These are phyloP conservation scores for Scedosporium minutisporum DNA, from an alignment of 2,329 filamentous ascomycete species.

Conservation along the genomic window DNA sequence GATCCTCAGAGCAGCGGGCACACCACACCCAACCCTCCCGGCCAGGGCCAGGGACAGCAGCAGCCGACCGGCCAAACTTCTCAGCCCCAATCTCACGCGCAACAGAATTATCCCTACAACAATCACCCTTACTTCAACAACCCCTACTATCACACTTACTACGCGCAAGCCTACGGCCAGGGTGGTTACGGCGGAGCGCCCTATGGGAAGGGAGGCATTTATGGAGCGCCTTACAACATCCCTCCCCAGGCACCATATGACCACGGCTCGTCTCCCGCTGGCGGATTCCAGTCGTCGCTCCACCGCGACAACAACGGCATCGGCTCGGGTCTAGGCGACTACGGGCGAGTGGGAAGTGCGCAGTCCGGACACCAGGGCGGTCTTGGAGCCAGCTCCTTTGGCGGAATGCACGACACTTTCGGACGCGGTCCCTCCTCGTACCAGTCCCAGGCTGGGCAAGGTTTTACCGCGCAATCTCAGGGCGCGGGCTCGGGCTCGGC, in stretches of 20 bases:
- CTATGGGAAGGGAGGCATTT: conserved; percentile 45
- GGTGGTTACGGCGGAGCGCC: conserved; percentile 38
- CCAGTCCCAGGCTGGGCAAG: conserved; percentile 44
- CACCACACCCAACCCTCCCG: conserved; percentile 72
- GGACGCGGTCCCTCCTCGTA: conserved; percentile 42
- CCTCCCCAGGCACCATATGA: conserved; percentile 48
- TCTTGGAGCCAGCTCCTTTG: conserved; percentile 41
- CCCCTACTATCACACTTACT: conserved; percentile 55
- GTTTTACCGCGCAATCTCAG: conserved; percentile 42
- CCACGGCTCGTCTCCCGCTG: conserved; percentile 43
- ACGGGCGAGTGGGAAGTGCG: conserved; percentile 36
- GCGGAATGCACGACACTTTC: conserved; percentile 46
- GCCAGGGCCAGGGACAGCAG: conserved; percentile 37
- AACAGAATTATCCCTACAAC: conserved; percentile 41
- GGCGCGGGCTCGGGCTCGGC: conserved; percentile 27
- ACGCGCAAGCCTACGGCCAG: conserved; percentile 43
- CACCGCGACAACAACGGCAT: conserved; percentile 42
- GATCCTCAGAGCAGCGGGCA: conserved; percentile 81
- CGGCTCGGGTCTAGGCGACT: conserved; percentile 43
- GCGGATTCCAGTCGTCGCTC: conserved; percentile 42
- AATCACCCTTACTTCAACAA: conserved; percentile 52
- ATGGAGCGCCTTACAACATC: conserved; percentile 48
- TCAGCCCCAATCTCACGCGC: conserved; percentile 34
- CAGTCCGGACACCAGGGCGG: conserved; percentile 41
- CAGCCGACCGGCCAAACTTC: conserved; percentile 31